Evolutionary conservation across 139 green algal species (phyloP).

Genomic region (Closterium sp.): DNA sequence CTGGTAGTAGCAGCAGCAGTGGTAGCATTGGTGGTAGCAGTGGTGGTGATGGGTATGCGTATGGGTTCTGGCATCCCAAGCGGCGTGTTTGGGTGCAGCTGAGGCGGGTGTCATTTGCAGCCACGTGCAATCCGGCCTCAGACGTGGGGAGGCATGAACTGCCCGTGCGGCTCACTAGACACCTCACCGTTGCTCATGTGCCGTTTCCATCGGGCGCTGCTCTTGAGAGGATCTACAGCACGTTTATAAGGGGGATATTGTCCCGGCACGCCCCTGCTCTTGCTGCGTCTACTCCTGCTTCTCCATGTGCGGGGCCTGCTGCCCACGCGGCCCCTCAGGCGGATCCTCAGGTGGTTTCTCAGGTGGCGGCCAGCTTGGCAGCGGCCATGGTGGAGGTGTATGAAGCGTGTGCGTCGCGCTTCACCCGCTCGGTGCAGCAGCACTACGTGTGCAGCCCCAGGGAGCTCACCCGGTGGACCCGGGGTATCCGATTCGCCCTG

Average conservation of each 20-base stretch:
- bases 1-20: neutral
- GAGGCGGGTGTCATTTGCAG: neutral
- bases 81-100: neutral
- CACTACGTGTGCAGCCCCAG: neutral
- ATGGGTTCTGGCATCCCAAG: conserved; percentile 1
- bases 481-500: neutral
- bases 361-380: neutral
- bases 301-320: neutral
- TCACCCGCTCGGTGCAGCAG: neutral
- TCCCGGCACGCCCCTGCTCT: neutral
- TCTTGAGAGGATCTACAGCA: neutral
- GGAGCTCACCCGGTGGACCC: neutral
- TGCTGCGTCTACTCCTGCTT: no score
- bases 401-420: neutral
- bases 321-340: neutral
- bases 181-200: neutral
- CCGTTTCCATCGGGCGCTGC: neutral
- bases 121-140: neutral
- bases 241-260: neutral
- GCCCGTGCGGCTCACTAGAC: neutral
- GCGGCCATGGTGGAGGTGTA: conserved; percentile 3
- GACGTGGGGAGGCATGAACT: neutral
- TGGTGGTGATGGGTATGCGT: neutral
- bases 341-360: neutral
- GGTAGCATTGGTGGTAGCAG: neutral